Conservation (phyloP, 2,329 filamentous ascomycete species). For the Claviceps digitariae region DNA sequence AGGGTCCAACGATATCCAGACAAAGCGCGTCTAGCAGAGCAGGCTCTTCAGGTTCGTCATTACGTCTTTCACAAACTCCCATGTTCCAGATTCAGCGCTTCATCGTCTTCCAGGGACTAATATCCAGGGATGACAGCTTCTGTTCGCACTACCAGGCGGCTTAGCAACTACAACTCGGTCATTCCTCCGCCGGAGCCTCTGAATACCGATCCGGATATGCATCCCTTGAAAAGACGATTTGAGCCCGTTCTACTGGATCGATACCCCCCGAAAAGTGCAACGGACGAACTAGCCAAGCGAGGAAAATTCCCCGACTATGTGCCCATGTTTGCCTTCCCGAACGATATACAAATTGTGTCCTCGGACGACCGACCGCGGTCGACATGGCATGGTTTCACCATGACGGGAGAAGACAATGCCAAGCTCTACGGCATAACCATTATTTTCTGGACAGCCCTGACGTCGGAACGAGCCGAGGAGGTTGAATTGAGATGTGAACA, state of each 20-base stretch:
- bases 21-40: constrained; percentile 41
- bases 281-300: constrained; percentile 66
- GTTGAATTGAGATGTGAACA: constrained; percentile 72
- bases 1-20: constrained; percentile 64
- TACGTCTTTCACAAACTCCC: neutral
- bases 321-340: constrained; percentile 98
- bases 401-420: constrained; percentile 86
- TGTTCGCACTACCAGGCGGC: constrained; percentile 66
- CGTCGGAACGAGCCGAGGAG: constrained; percentile 67
- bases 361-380: constrained; percentile 85
- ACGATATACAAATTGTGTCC: constrained; percentile 93
- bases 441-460: constrained; percentile 84
- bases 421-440: constrained; percentile 87
- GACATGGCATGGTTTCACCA: constrained; percentile 98
- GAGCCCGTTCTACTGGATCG: constrained; percentile 92
- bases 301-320: constrained; percentile 93
- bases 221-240: constrained; percentile 84
- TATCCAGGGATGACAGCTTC: constrained; percentile 31
- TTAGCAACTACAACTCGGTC: constrained; percentile 97
- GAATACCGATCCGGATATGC: constrained; percentile 82
- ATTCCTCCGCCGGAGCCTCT: constrained; percentile 88
- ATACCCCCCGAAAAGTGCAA: constrained; percentile 73
- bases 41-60: constrained; percentile 23
- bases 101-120: neutral
- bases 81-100: neutral